Evolutionary conservation across 1,284 basidiomycete genomes (phyloP).

Genomic region (Moniliophthora roreri): DNA sequence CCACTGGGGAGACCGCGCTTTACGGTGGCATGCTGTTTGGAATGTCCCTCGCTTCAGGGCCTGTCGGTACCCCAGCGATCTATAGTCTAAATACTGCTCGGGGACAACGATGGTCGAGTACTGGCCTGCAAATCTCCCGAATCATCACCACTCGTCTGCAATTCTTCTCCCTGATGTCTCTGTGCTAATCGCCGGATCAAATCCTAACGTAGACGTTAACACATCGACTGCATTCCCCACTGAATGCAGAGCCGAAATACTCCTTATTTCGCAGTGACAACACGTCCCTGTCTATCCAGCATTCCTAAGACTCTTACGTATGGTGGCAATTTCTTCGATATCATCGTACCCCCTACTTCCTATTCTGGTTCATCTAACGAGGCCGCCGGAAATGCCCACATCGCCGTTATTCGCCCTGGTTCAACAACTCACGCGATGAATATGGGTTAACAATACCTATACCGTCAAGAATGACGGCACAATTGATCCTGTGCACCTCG

Average conservation of each 20-base stretch:
- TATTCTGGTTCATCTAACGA: slow-evolving; percentile 69
- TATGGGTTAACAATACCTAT: slow-evolving; percentile 55
- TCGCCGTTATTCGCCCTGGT: slow-evolving; percentile 81
- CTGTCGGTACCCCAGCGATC: slow-evolving; percentile 69
- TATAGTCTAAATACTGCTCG: slow-evolving; percentile 68
- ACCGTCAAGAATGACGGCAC: slow-evolving; percentile 31
- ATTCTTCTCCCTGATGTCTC: slow-evolving; percentile 87
- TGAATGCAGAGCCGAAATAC: slow-evolving; percentile 85
- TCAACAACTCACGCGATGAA: slow-evolving; percentile 38
- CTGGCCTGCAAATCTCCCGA: slow-evolving; percentile 35
- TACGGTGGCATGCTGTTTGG: slow-evolving; percentile 42
- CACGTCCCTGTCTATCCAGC: slow-evolving; percentile 71
- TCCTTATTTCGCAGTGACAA: slow-evolving; percentile 71
- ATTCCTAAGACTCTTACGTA: slow-evolving; percentile 77
- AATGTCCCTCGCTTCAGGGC: slow-evolving; percentile 36
- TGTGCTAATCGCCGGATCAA: slow-evolving; percentile 87
- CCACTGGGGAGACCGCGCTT: slow-evolving; percentile 33
- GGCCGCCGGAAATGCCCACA: slow-evolving; percentile 77
- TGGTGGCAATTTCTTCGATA: slow-evolving; percentile 79
- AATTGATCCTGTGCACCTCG: slow-evolving; percentile 37
- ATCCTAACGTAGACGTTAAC: slow-evolving; percentile 89
- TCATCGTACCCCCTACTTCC: slow-evolving; percentile 56
- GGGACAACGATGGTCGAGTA: not conserved
- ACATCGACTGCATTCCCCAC: slow-evolving; percentile 72
- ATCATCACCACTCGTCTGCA: slow-evolving; percentile 89